Percentiles rank a stretch among this genome's conserved stretches.
These are phyloP conservation scores for Patellaria atrata DNA, from an alignment of 495 filamentous ascomycete species.

Conservation along the genomic window DNA sequence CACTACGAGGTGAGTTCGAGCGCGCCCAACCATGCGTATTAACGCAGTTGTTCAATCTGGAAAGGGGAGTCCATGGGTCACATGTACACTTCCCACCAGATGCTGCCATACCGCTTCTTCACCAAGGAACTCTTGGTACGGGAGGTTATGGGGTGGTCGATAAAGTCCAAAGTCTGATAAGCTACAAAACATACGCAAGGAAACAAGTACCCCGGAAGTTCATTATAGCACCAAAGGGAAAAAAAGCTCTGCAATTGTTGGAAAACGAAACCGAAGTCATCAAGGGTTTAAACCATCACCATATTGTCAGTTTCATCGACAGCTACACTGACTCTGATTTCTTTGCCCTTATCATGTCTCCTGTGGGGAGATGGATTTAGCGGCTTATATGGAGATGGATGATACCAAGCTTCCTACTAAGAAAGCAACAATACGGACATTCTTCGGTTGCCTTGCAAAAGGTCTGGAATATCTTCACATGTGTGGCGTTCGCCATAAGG, in stretches of 20 bases:
- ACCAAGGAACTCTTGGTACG: constrained; percentile 2
- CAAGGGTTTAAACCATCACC: constrained; percentile 12
- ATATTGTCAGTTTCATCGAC: constrained; percentile 18
- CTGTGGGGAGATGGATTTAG: constrained; percentile 25
- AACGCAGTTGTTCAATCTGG: constrained; percentile 13
- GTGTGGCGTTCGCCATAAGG: constrained; percentile 26
- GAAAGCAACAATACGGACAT: constrained; percentile 15
- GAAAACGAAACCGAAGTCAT: constrained; percentile 13
- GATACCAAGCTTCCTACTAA: constrained; percentile 1
- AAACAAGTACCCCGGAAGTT: constrained; percentile 11
- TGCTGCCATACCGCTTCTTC: constrained; percentile 8
- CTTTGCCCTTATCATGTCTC: constrained; percentile 23
- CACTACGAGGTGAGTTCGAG: constrained; percentile 1
- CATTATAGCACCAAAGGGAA: constrained; percentile 1
- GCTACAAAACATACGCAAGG: constrained; percentile 13
- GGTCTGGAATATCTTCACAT: constrained; percentile 28
- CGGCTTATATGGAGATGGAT: constrained; percentile 5
- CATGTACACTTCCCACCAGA: constrained; percentile 8
- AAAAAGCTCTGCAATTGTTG: constrained; percentile 8
- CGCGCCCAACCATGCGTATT: constrained; percentile 7
- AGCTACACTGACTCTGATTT: constrained; percentile 26
- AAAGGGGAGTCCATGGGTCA: constrained; percentile 10
- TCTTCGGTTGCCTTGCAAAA: constrained; percentile 29
- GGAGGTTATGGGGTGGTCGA: constrained; percentile 16
- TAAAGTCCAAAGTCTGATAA: constrained; percentile 11